Conservation (phyloP, 1,139 yeast genomes). For the Kluyveromyces sp. region DNA sequence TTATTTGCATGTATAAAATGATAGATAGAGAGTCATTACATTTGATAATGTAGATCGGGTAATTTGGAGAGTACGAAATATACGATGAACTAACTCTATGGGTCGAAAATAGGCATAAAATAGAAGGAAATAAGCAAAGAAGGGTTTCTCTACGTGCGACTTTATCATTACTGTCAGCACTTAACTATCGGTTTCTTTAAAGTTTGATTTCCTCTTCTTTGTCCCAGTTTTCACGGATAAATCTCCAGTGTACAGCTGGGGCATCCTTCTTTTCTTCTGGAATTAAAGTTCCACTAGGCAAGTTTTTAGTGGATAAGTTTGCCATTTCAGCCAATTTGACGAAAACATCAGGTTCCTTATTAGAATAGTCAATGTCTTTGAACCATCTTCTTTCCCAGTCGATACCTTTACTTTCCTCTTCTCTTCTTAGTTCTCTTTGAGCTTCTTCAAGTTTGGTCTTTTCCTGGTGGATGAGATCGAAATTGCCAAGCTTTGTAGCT, state of each 20-base stretch:
- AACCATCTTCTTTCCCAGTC: constrained; percentile 82
- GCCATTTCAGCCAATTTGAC: constrained; percentile 46
- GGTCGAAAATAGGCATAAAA: too few species aligned
- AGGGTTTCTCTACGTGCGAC: neutral
- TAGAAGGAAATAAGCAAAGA: neutral
- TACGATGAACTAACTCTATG: too few species aligned
- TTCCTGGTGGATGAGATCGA: constrained; percentile 61
- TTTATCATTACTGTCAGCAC: neutral
- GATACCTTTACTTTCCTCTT: constrained; percentile 54
- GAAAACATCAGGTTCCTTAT: constrained; percentile 37
- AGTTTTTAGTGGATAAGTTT: constrained; percentile 51
- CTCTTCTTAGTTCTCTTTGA: constrained; percentile 73
- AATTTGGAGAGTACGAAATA: too few species aligned
- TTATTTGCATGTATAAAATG: constrained; percentile 1
- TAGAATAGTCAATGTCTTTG: constrained; percentile 42
- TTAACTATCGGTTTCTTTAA: constrained; percentile 5
- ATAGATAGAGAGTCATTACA: neutral
- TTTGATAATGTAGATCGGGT: too few species aligned
- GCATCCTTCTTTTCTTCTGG: constrained; percentile 38
- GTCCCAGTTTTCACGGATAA: constrained; percentile 46
- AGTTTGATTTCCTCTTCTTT: constrained; percentile 48
- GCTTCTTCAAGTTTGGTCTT: constrained; percentile 71
- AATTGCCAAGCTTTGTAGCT: constrained; percentile 71
- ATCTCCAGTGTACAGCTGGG: constrained; percentile 61
- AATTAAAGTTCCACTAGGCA: constrained; percentile 56